Evolutionary conservation across 106 monocot genomes (phyloP).

Genomic region (Alisma plantagoaquatica): DNA sequence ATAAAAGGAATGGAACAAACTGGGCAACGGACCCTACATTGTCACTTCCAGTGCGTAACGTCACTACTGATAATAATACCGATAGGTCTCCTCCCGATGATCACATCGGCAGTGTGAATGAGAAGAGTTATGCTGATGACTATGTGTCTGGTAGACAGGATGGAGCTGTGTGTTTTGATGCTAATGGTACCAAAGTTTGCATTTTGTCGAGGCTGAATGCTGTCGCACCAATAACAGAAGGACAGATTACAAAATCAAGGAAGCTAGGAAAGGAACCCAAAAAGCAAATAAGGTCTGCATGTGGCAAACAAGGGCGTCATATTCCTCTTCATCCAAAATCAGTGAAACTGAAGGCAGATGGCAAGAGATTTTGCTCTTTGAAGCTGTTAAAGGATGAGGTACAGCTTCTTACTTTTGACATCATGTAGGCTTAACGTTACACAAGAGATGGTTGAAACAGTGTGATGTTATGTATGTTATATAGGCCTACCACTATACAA

Average conservation of each 20-base stretch:
- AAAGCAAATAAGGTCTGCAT: slow-evolving; percentile 5
- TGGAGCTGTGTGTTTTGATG: slow-evolving; percentile 76
- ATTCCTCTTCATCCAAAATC: slow-evolving; percentile 19
- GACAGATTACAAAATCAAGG: slow-evolving; percentile 12
- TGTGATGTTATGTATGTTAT: no score
- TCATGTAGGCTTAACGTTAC: neutral
- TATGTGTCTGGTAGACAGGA: no score
- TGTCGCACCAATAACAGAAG: slow-evolving; percentile 2
- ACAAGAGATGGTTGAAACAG: neutral
- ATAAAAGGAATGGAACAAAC: slow-evolving; percentile 74
- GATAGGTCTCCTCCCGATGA: slow-evolving; percentile 9
- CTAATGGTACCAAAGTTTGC: slow-evolving; percentile 69
- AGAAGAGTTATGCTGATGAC: no score
- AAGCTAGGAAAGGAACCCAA: slow-evolving; percentile 15
- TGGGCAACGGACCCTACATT: slow-evolving; percentile 42
- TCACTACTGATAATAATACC: slow-evolving; percentile 16
- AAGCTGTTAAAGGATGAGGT: slow-evolving; percentile 34
- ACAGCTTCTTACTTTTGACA: neutral
- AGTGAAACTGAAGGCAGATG: slow-evolving; percentile 25
- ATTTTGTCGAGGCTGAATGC: slow-evolving; percentile 62
- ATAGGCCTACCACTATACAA: neutral
- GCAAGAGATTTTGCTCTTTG: slow-evolving; percentile 19
- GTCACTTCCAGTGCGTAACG: slow-evolving; percentile 6
- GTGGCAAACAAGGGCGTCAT: slow-evolving; percentile 13
- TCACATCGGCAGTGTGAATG: slow-evolving; percentile 10